Evolutionary conservation across 169 alveolate species (phyloP).

Genomic region (Plasmodium coatneyi): DNA sequence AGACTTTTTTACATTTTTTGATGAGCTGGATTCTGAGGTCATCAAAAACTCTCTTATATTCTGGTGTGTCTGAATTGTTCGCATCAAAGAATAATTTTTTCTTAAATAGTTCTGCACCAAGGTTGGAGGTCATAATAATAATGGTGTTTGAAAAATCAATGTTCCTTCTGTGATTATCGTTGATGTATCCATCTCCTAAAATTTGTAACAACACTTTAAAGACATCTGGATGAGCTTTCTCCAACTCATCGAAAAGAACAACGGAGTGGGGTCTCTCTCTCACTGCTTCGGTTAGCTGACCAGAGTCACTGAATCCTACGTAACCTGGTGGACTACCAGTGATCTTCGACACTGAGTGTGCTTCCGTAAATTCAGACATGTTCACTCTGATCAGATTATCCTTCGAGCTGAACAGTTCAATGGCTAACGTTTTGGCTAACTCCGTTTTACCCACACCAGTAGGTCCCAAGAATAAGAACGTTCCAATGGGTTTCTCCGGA

Average conservation of each 20-base stretch:
- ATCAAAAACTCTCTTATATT: conserved; percentile 45
- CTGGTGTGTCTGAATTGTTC: conserved; percentile 57
- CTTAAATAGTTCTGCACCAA: conserved; percentile 81
- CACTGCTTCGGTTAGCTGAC: conserved; percentile 85
- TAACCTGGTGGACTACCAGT: conserved; percentile 87
- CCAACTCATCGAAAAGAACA: conserved; percentile 74
- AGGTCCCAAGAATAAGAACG: conserved; percentile 79
- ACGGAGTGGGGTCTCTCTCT: conserved; percentile 78
- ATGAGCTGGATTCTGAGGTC: conserved; percentile 63
- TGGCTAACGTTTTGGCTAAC: conserved; percentile 62
- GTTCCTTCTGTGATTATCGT: conserved; percentile 81
- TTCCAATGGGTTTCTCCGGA: conserved; percentile 77
- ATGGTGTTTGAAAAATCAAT: conserved; percentile 85
- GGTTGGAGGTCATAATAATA: conserved; percentile 85
- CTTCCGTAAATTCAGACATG: conserved; percentile 84
- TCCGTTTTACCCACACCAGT: conserved; percentile 80
- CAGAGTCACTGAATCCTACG: conserved; percentile 85
- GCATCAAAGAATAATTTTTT: conserved; percentile 71
- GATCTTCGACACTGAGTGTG: conserved; percentile 79
- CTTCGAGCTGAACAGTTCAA: conserved; percentile 63
- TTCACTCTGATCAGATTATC: conserved; percentile 73
- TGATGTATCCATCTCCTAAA: conserved; percentile 75
- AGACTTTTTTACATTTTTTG: conserved; percentile 71
- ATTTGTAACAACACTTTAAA: conserved; percentile 70
- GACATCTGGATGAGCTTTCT: conserved; percentile 74